Percentiles rank a stretch among this genome's conserved stretches.
Evolutionary conservation across 176 grass and related monocot species (phyloP).

Genomic region (Miscanthus lutarioriparius): DNA sequence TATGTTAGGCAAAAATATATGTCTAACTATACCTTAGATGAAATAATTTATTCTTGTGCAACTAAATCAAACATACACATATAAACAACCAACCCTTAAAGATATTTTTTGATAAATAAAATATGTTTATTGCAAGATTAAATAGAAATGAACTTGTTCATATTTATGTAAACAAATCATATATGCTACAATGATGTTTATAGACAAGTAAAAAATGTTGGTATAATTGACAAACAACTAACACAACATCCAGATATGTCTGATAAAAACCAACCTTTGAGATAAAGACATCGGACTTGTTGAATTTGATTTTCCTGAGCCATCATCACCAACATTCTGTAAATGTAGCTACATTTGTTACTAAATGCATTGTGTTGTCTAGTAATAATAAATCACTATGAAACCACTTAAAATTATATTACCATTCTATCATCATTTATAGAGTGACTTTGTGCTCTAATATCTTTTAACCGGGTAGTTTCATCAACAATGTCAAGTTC

Average conservation of each 20-base stretch:
- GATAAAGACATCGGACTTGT: neutral
- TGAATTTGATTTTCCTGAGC: neutral
- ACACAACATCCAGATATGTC: neutral
- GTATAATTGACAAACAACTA: neutral
- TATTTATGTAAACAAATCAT: neutral
- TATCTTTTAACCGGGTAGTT: conserved; percentile 24
- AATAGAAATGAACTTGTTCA: neutral
- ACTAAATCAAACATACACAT: neutral
- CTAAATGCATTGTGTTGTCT: neutral
- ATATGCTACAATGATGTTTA: neutral
- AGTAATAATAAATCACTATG: neutral
- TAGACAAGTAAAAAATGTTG: neutral
- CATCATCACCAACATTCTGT: conserved; percentile 21
- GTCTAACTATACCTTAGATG: neutral
- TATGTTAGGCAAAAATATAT: neutral
- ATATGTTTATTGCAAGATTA: neutral
- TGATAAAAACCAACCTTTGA: conserved; percentile 27
- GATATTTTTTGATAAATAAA: neutral
- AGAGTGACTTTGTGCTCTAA: neutral
- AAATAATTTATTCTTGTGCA: neutral
- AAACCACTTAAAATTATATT: neutral
- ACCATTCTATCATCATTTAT: conserved; percentile 16
- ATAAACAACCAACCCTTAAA: neutral
- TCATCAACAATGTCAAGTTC: conserved; percentile 67
- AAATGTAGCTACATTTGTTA: neutral